These are phyloP conservation scores for Phlebopus sp. DNA, from an alignment of 1,284 basidiomycete genomes.

Conservation along the genomic window DNA sequence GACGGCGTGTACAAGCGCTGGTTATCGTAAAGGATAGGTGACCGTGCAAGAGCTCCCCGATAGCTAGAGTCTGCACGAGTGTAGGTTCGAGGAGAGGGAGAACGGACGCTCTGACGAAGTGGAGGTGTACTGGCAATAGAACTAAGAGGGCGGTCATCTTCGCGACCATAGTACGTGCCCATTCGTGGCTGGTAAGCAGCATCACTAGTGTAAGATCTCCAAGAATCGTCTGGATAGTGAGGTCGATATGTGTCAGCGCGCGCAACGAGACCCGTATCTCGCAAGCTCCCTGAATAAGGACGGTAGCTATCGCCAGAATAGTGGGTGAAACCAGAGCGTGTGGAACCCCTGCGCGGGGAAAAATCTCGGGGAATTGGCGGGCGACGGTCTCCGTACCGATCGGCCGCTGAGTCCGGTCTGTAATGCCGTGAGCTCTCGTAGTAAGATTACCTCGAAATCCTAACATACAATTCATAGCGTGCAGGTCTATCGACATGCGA, in stretches of 20 bases:
- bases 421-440: slow-evolving; percentile 13
- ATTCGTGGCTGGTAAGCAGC: slow-evolving; percentile 13
- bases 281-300: slow-evolving; percentile 31
- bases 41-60: slow-evolving; percentile 4
- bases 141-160: slow-evolving; percentile 29
- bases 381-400: slow-evolving; percentile 33
- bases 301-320: slow-evolving; percentile 44
- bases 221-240: slow-evolving; percentile 27
- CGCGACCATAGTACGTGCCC: slow-evolving; percentile 18
- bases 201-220: slow-evolving; percentile 25
- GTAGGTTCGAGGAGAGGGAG: slow-evolving; percentile 13
- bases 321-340: slow-evolving; percentile 29
- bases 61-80: slow-evolving; percentile 9
- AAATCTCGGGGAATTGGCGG: slow-evolving; percentile 29
- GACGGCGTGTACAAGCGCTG: slow-evolving; percentile 17
- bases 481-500: slow-evolving; percentile 37
- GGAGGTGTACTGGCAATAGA: slow-evolving; percentile 37
- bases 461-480: slow-evolving; percentile 27
- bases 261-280: slow-evolving; percentile 32
- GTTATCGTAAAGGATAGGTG: slow-evolving; percentile 8
- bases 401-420: slow-evolving; percentile 10
- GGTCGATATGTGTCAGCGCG: slow-evolving; percentile 42
- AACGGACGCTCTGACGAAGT: slow-evolving; percentile 16
- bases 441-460: slow-evolving; percentile 22
- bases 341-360: slow-evolving; percentile 34